Conservation (phyloP, 345 rosid genomes). For the Eucalyptus virginea region DNA sequence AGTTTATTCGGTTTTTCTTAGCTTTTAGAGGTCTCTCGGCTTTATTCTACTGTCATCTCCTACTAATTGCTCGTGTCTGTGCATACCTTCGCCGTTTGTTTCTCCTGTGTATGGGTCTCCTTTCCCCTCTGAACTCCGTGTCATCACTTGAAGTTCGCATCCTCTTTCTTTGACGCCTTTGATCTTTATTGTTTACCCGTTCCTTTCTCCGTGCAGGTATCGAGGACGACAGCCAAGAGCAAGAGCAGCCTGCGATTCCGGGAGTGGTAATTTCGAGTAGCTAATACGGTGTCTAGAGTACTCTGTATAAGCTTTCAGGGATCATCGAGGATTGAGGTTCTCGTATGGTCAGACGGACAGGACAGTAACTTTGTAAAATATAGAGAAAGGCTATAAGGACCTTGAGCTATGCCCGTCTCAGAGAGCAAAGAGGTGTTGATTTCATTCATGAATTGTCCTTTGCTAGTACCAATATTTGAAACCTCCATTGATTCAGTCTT, state of each 20-base stretch:
- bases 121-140: not conserved
- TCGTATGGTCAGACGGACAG: not conserved
- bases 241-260: not conserved
- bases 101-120: not conserved
- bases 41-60: not conserved
- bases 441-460: not conserved
- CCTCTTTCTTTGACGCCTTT: not conserved
- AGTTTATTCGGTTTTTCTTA: not conserved
- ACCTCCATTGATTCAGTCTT: not conserved
- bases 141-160: not conserved
- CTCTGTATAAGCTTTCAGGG: not conserved
- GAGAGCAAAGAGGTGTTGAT: constrained; percentile 53
- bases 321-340: not conserved
- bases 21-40: not conserved
- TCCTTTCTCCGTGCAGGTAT: not conserved
- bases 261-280: not conserved
- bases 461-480: not conserved
- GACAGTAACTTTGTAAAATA: not conserved
- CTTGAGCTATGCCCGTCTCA: constrained; percentile 24
- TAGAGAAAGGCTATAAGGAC: not conserved
- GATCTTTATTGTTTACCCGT: not conserved
- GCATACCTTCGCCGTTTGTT: not conserved
- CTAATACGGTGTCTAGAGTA: not conserved
- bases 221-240: not conserved
- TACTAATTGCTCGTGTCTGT: not conserved